Evolutionary conservation across 1,284 basidiomycete species (phyloP), one percentile per base, ranked within the genome.

Genomic region (Vanrija sp.): DNA sequence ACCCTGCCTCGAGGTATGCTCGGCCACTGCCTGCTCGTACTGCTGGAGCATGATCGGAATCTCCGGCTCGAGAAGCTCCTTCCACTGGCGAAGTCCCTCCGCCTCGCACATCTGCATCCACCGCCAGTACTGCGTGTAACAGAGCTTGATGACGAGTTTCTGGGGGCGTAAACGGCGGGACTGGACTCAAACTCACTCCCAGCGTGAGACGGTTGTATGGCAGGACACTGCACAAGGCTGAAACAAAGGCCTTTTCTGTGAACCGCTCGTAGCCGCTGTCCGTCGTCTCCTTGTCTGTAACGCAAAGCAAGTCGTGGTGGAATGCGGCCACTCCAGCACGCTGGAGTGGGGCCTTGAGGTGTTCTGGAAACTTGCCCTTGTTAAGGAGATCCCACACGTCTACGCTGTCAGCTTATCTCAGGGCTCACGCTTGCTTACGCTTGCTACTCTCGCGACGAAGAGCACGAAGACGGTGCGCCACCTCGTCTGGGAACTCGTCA

Each of bases 321-420:
- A 95, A 85, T 0, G 94, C 94, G 50, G 86, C 81, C 49, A 89
- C 75, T 1, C 91, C 89, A 38, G 90, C 83, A 29, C 84, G 76
- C 29, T 82, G 79, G 6, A 97, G 82, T 5, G 84, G 68, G 0
- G 87, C 87, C 65, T 91, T 92, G 66, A 98, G 79, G 5, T 78
- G 69, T 0, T 86, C 86, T 6, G 93, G 93, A 78, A 97, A 97
- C 74, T 92, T 95, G 68, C 86, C 86, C 78, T 89, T 91, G 56
- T 80, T 78, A n/a, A 45, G 45, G 6, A 49, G 42, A 34, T 64
- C 57, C 72, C 71, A 73, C 3, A 48, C 18, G 46, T 71, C 68
- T 70, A 49, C 10, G 16, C 34, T 19, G 34, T 50, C 43, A 42
- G 52, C 28, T 14, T n/a, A 12, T 12, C 5, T 14, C 2, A 34